Conservation (phyloP, 345 rosid genomes). For the Crucihimalaya himalaica region DNA sequence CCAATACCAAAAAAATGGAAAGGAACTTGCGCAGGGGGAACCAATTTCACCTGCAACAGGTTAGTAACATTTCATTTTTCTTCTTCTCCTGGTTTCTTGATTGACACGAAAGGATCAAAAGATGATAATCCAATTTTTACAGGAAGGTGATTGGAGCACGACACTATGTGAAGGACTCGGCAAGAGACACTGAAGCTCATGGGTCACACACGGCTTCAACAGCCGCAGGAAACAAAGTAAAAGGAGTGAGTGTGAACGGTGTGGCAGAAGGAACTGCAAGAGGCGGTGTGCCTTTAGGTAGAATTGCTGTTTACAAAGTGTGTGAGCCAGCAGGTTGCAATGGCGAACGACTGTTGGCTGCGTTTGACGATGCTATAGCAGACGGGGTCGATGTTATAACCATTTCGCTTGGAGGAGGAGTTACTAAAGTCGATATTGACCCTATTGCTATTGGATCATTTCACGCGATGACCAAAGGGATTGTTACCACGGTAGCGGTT, state of each 20-base stretch:
- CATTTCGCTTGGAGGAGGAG: slow-evolving; percentile 61
- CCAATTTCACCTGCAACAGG: slow-evolving; percentile 17
- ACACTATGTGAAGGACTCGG: slow-evolving; percentile 26
- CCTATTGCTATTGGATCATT: slow-evolving; percentile 59
- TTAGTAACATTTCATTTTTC: not conserved
- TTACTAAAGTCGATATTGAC: slow-evolving; percentile 41
- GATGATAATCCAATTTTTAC: not conserved
- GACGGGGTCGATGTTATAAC: slow-evolving; percentile 73
- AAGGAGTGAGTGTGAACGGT: slow-evolving; percentile 48
- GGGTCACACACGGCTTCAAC: slow-evolving; percentile 71
- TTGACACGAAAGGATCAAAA: not conserved
- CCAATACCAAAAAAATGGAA: slow-evolving; percentile 60
- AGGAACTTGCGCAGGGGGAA: slow-evolving; percentile 50
- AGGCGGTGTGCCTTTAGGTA: slow-evolving; percentile 64
- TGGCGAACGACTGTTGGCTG: slow-evolving; percentile 23
- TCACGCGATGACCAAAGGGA: slow-evolving; percentile 59
- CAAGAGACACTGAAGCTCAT: slow-evolving; percentile 47
- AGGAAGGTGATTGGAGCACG: slow-evolving; percentile 42
- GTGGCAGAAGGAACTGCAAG: slow-evolving; percentile 58
- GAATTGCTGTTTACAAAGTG: slow-evolving; percentile 54
- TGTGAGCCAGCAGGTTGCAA: slow-evolving; percentile 30
- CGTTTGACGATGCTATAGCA: slow-evolving; percentile 38
- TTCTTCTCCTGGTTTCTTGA: not conserved
- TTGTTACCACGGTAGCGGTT: slow-evolving; percentile 52
- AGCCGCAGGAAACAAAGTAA: slow-evolving; percentile 58